Evolutionary conservation across 2,329 filamentous ascomycete genomes (phyloP).

Genomic region (Ceratocystis ficicola): DNA sequence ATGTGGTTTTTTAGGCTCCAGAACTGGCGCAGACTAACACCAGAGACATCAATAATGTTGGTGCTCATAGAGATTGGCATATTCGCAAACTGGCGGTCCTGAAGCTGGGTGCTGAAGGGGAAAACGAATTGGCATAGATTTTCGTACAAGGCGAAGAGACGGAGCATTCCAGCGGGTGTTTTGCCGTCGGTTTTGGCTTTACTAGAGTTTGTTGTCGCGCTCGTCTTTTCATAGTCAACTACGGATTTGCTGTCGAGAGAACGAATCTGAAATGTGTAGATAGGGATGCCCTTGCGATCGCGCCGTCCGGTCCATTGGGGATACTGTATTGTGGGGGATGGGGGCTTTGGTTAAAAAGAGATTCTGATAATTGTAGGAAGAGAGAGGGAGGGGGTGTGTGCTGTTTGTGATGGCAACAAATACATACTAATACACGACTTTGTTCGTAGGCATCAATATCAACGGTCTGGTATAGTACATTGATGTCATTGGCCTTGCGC

Average conservation of each 20-base stretch:
- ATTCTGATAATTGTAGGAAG: neutral
- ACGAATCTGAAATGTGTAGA: constrained; percentile 82
- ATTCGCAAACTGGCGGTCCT: constrained; percentile 56
- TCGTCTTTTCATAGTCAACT: constrained; percentile 58
- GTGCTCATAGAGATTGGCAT: constrained; percentile 88
- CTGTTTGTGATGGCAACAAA: neutral
- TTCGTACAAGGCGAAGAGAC: constrained; percentile 87
- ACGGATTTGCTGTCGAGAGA: constrained; percentile 75
- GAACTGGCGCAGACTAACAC: constrained; percentile 82
- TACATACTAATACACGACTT: constrained; percentile 57
- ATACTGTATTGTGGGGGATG: constrained; percentile 45
- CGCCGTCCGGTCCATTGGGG: constrained; percentile 90
- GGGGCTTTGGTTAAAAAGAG: neutral
- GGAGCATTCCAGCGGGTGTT: constrained; percentile 62
- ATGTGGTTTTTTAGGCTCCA: constrained; percentile 92
- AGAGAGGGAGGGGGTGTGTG: neutral
- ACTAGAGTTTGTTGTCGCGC: constrained; percentile 43
- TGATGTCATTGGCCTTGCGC: constrained; percentile 66
- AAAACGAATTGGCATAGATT: constrained; percentile 79
- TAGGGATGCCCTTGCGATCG: constrained; percentile 76
- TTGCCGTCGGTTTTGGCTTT: constrained; percentile 54
- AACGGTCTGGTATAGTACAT: constrained; percentile 73
- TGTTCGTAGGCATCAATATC: constrained; percentile 74
- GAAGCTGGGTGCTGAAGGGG: constrained; percentile 67
- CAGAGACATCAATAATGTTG: constrained; percentile 87